Percentiles rank a stretch among this genome's conserved stretches.
phyloP scores from a whole-genome alignment of 2,329 filamentous ascomycete species.

The Botrytis fragariae region DNA sequence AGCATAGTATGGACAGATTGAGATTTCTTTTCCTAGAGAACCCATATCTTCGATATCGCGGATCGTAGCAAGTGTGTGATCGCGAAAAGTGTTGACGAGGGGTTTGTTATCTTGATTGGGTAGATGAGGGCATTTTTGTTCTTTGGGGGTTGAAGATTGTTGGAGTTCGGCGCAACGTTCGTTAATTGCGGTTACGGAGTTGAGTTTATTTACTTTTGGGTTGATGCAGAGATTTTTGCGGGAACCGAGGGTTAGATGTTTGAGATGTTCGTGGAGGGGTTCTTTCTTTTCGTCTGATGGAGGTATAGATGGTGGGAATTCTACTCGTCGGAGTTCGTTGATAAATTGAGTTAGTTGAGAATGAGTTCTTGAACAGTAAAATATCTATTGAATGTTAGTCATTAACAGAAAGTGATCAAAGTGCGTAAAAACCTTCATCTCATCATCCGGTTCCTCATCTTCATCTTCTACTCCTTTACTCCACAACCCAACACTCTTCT shows the following conservation, averaged over 20 bases:
- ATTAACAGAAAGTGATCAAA: neutral
- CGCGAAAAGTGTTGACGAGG: slow-evolving; percentile 76
- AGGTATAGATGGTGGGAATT: slow-evolving; percentile 57
- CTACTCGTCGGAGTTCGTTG: slow-evolving; percentile 62
- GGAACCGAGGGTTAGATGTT: slow-evolving; percentile 66
- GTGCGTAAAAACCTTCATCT: slow-evolving; percentile 48
- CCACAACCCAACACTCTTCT: slow-evolving; percentile 53
- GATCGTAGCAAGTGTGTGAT: slow-evolving; percentile 77
- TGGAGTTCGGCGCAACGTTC: slow-evolving; percentile 90
- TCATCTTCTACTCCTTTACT: slow-evolving; percentile 41
- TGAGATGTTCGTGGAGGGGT: slow-evolving; percentile 53
- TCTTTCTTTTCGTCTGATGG: slow-evolving; percentile 23
- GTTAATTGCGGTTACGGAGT: slow-evolving; percentile 77
- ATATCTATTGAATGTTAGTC: slow-evolving; percentile 46
- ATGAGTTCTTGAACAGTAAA: slow-evolving; percentile 72
- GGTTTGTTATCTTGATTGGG: slow-evolving; percentile 73
- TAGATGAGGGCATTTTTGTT: slow-evolving; percentile 72
- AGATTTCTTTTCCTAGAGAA: slow-evolving; percentile 70
- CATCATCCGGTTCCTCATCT: slow-evolving; percentile 51
- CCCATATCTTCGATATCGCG: slow-evolving; percentile 93
- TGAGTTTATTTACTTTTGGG: slow-evolving; percentile 69
- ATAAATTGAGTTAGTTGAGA: slow-evolving; percentile 71
- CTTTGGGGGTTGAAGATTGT: slow-evolving; percentile 59
- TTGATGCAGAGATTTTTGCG: slow-evolving; percentile 83
- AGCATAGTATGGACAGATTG: slow-evolving; percentile 95